These are phyloP conservation scores for Dipteronia sinensis DNA, from an alignment of 345 rosid species.

Conservation along the genomic window DNA sequence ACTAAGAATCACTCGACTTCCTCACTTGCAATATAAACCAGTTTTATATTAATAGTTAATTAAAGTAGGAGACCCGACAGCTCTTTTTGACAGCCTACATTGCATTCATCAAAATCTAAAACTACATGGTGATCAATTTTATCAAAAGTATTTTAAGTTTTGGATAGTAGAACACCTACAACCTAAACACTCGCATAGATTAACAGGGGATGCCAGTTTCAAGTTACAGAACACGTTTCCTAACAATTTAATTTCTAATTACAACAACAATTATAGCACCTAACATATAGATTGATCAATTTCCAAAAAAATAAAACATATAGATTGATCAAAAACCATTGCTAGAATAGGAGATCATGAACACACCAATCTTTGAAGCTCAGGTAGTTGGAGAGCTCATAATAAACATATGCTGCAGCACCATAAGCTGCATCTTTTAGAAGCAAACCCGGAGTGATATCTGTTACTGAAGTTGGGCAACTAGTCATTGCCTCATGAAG, in stretches of 20 bases:
- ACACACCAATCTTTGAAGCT: constrained; percentile 91
- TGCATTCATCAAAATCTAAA: constrained; percentile 1
- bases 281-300: constrained; percentile 8
- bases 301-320: not conserved
- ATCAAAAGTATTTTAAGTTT: not conserved
- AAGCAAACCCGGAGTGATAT: constrained; percentile 81
- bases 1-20: not conserved
- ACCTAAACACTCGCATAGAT: not conserved
- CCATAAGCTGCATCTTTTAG: constrained; percentile 97
- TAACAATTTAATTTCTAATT: not conserved
- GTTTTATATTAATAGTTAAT: not conserved
- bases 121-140: not conserved
- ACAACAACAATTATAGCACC: not conserved
- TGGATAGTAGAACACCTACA: not conserved
- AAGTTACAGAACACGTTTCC: not conserved
- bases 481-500: constrained; percentile 95
- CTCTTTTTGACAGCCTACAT: not conserved
- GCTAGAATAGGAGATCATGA: constrained; percentile 20
- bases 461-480: constrained; percentile 81
- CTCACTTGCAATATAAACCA: not conserved
- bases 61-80: not conserved
- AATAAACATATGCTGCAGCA: constrained; percentile 97
- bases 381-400: constrained; percentile 94
- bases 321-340: constrained; percentile 18
- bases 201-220: not conserved